Percentiles rank a stretch among this genome's conserved stretches.
phyloP scores from a whole-genome alignment of 2,329 filamentous ascomycete species.

The Paracoccidioides lutzii region DNA sequence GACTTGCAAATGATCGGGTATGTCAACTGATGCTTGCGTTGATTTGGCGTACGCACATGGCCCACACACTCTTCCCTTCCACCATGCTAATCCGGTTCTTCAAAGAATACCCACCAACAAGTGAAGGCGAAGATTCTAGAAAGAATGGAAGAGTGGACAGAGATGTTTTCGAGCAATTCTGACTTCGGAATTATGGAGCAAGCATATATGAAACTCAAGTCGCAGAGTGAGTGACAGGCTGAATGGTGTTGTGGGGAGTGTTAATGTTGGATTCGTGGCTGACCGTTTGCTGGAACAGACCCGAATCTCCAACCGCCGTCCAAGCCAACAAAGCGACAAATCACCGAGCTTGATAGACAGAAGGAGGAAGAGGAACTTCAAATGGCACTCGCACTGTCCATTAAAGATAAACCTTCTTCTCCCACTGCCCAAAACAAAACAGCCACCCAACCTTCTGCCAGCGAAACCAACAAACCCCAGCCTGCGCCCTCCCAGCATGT shows the following conservation, averaged over 20 bases:
- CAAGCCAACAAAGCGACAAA: constrained; percentile 81
- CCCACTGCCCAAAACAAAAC: constrained; percentile 28
- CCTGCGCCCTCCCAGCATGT: constrained; percentile 28
- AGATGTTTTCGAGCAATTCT: constrained; percentile 81
- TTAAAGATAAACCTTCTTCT: constrained; percentile 61
- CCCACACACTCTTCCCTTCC: background rate
- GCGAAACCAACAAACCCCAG: constrained; percentile 18
- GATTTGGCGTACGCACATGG: background rate
- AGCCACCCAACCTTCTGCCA: constrained; percentile 24
- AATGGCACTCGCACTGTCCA: constrained; percentile 82
- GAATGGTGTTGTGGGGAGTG: background rate
- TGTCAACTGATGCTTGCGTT: constrained; percentile 8
- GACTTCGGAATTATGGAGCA: constrained; percentile 97
- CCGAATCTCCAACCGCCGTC: constrained; percentile 83
- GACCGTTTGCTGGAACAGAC: constrained; percentile 44
- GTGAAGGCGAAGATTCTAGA: constrained; percentile 96
- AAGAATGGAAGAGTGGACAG: constrained; percentile 90
- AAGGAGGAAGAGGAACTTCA: constrained; percentile 97
- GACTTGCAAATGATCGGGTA: constrained; percentile 73
- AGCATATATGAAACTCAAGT: constrained; percentile 77
- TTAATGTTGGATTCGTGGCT: constrained; percentile 9
- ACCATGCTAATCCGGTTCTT: too few species aligned
- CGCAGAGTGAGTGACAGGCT: constrained; percentile 39
- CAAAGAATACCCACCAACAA: constrained; percentile 75
- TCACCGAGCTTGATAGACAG: constrained; percentile 77